A percentile compares a stretch with the other conserved stretches of the same genome.
phyloP scores from a whole-genome alignment of 192 early-diverging fungal species.

The Backusella australiensis region DNA sequence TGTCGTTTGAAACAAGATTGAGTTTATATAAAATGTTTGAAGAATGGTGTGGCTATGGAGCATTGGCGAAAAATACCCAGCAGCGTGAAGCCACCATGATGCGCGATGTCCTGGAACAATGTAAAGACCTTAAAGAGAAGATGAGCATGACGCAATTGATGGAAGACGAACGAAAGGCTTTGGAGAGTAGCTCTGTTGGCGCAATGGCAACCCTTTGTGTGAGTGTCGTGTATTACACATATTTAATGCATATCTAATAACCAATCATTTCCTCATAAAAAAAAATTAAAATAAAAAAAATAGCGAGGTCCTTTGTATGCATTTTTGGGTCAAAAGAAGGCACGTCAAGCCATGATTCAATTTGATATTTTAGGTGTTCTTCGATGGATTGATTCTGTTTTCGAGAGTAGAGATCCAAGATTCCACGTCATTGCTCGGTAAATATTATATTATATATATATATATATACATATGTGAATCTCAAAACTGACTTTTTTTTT shows the following conservation, averaged over 20 bases:
- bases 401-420: slow-evolving; percentile 54
- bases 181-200: slow-evolving; percentile 79
- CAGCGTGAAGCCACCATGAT: slow-evolving; percentile 74
- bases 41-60: slow-evolving; percentile 90
- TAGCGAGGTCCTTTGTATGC: slow-evolving; percentile 50
- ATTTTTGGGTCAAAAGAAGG: slow-evolving; percentile 39
- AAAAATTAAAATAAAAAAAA: not conserved
- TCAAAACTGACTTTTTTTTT: not conserved
- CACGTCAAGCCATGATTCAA: slow-evolving; percentile 30
- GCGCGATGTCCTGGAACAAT: slow-evolving; percentile 59
- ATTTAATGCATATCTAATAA: not conserved
- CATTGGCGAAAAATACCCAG: slow-evolving; percentile 45
- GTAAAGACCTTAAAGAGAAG: slow-evolving; percentile 67
- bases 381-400: slow-evolving; percentile 63
- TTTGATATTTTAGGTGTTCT: slow-evolving; percentile 58
- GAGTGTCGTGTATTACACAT: slow-evolving; percentile 19
- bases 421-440: slow-evolving; percentile 56
- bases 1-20: slow-evolving; percentile 78
- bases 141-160: slow-evolving; percentile 56
- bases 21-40: slow-evolving; percentile 84
- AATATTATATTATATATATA: not conserved
- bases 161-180: slow-evolving; percentile 72
- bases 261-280: not conserved
- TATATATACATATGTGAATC: not conserved
- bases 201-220: slow-evolving; percentile 88